Evolutionary conservation across 2,329 filamentous ascomycete species (phyloP).

Genomic region (Phoma sp.): DNA sequence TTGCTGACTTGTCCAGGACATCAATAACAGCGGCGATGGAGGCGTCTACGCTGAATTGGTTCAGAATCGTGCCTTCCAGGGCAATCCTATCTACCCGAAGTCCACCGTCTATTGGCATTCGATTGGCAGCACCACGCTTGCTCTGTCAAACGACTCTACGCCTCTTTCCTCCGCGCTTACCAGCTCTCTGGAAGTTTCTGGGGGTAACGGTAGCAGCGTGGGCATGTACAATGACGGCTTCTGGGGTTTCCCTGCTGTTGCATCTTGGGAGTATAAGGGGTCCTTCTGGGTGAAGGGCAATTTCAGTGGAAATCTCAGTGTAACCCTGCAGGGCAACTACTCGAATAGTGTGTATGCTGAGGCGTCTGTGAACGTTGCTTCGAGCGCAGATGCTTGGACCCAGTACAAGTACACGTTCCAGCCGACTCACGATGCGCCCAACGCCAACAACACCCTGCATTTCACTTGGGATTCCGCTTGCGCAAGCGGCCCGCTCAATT

Average conservation of each 20-base stretch:
- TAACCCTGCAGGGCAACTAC: neutral
- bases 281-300: neutral
- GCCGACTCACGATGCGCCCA: neutral
- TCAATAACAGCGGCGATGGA: slow-evolving; percentile 73
- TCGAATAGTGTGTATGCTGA: neutral
- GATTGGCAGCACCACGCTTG: neutral
- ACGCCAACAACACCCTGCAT: neutral
- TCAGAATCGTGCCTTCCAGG: slow-evolving; percentile 72
- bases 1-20: slow-evolving; percentile 42
- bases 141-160: neutral
- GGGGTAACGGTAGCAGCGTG: neutral
- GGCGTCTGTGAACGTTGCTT: neutral
- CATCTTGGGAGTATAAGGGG: slow-evolving; percentile 1
- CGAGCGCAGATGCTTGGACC: neutral
- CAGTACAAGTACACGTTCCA: neutral
- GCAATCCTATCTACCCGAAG: neutral
- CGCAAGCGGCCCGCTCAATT: neutral
- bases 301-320: neutral
- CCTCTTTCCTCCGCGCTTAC: slow-evolving; percentile 1
- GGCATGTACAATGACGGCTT: slow-evolving; percentile 1
- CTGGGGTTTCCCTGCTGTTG: neutral
- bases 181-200: neutral
- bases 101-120: neutral
- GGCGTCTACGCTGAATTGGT: slow-evolving; percentile 75
- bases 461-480: neutral